phyloP scores from a whole-genome alignment of 331 rosid species.

The Erythrophleum ivorense region DNA sequence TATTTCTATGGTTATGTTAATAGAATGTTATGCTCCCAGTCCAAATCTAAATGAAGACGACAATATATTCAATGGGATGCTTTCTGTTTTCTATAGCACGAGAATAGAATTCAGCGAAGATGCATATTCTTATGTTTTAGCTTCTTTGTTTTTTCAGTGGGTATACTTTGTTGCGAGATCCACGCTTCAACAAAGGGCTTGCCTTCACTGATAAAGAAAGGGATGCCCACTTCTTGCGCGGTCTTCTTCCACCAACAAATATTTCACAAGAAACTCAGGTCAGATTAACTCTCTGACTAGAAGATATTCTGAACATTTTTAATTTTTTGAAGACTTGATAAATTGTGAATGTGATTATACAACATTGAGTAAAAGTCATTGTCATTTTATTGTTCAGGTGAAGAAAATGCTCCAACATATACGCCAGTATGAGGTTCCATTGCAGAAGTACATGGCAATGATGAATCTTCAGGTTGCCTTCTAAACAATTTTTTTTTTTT shows the following conservation, averaged over 20 bases:
- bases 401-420: constrained; percentile 86
- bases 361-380: constrained; percentile 20
- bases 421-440: constrained; percentile 91
- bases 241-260: constrained; percentile 90
- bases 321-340: background rate
- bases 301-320: constrained; percentile 4
- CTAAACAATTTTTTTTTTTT: background rate
- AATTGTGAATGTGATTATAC: background rate
- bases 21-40: constrained; percentile 6
- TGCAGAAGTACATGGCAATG: constrained; percentile 96
- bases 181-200: constrained; percentile 96
- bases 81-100: background rate
- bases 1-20: background rate
- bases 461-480: constrained; percentile 93
- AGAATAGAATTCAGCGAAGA: background rate
- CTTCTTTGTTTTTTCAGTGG: constrained; percentile 64
- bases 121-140: constrained; percentile 19
- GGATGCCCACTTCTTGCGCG: constrained; percentile 98
- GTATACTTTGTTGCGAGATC: constrained; percentile 85
- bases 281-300: constrained; percentile 61
- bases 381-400: constrained; percentile 58
- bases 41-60: background rate
- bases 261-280: constrained; percentile 92
- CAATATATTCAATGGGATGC: background rate
- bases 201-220: constrained; percentile 94